Percentiles rank a stretch among this genome's conserved stretches.
Evolutionary conservation across 331 rosid species (phyloP).

Genomic region (Telfairia occidentalis): DNA sequence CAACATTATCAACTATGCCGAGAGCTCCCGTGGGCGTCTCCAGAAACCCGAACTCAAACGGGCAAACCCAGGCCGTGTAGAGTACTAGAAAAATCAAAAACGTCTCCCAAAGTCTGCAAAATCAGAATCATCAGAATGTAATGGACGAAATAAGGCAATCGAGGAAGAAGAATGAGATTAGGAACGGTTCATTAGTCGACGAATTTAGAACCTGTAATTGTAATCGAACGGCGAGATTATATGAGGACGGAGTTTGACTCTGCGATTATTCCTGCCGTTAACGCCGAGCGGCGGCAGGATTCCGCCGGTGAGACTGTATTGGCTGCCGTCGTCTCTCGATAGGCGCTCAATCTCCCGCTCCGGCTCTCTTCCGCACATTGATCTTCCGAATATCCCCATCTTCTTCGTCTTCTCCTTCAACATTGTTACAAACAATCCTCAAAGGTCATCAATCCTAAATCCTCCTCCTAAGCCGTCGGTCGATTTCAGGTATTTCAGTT

Average conservation of each 20-base stretch:
- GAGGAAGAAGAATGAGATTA: too few species aligned
- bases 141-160: background rate
- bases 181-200: too few species aligned
- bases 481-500: background rate
- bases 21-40: conserved; percentile 13
- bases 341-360: conserved; percentile 11
- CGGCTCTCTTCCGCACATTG: background rate
- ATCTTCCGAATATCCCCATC: background rate
- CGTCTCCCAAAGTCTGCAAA: conserved; percentile 45
- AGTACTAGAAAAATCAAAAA: conserved; percentile 42
- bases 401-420: background rate
- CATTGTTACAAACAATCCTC: background rate
- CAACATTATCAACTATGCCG: conserved; percentile 39
- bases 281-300: conserved; percentile 56
- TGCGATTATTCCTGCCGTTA: conserved; percentile 8
- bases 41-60: conserved; percentile 77
- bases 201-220: conserved; percentile 30
- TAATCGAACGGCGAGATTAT: conserved; percentile 34
- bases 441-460: background rate
- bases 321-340: conserved; percentile 39
- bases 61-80: conserved; percentile 73
- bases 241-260: conserved; percentile 17
- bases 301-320: conserved; percentile 36
- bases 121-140: background rate
- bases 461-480: background rate